Percentiles rank a stretch among this genome's conserved stretches.
These are phyloP conservation scores for Sarcodon aspratus DNA, from an alignment of 768 basidiomycete species.

Conservation along the genomic window DNA sequence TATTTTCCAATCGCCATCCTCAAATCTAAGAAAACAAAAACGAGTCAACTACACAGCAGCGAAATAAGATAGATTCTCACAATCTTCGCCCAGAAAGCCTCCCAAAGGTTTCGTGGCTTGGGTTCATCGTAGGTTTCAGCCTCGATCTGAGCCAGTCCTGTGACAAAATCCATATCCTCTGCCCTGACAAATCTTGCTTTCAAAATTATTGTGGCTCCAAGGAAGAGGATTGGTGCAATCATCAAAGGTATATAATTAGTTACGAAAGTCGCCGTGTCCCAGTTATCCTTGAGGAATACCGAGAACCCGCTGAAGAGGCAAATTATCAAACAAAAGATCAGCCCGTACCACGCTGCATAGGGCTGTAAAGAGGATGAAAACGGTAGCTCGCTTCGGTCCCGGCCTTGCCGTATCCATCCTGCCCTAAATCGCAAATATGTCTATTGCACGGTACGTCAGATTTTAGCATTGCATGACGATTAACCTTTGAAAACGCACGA, in stretches of 20 bases:
- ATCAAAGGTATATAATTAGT: slow-evolving; percentile 66
- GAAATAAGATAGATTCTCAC: slow-evolving; percentile 27
- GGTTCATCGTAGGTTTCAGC: slow-evolving; percentile 44
- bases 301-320: slow-evolving; percentile 40
- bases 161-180: slow-evolving; percentile 78
- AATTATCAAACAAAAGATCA: slow-evolving; percentile 29
- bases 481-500: slow-evolving; percentile 7
- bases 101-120: slow-evolving; percentile 53
- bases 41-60: too few species aligned
- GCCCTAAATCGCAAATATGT: slow-evolving; percentile 51
- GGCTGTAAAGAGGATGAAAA: slow-evolving; percentile 61
- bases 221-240: slow-evolving; percentile 71
- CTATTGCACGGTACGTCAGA: background rate
- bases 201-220: slow-evolving; percentile 42
- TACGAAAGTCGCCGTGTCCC: slow-evolving; percentile 59
- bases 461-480: slow-evolving; percentile 34
- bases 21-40: too few species aligned
- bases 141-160: slow-evolving; percentile 31
- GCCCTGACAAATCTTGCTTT: slow-evolving; percentile 33
- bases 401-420: slow-evolving; percentile 76
- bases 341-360: slow-evolving; percentile 52
- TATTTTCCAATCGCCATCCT: too few species aligned
- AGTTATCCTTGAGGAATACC: slow-evolving; percentile 41
- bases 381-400: slow-evolving; percentile 60
- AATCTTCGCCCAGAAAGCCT: slow-evolving; percentile 73